Evolutionary conservation across 2,329 filamentous ascomycete genomes (phyloP), one percentile per base, ranked within the genome.

Genomic region (Tolypocladium amazonense): DNA sequence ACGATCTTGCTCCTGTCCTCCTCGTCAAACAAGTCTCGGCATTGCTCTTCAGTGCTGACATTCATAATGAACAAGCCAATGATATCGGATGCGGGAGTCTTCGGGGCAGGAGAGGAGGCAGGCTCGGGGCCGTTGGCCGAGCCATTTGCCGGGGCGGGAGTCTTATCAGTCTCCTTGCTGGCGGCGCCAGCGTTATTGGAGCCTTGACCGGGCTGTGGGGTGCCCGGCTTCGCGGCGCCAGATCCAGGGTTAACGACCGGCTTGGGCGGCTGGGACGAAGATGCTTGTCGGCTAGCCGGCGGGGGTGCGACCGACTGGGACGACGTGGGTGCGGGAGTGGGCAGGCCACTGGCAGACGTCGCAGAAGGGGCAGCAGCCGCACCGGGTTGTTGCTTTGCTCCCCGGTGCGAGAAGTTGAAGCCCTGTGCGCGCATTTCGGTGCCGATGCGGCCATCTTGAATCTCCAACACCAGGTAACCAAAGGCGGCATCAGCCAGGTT

Each of bases 401-500:
- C 90, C 67, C 94, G 88, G 74, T 99, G 94, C 30, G 94, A 92
- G 74, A 99, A 99, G 81, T 99, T 99, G 83, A 99, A 99, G 50
- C 94, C 94, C 71, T 99, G 94, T 27, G 94, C 94, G 64, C 92
- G 87, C 94, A 99, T 99, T 77, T 99, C 94, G 0, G 94, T 99
- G 55, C 92, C 94, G 67, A 99, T 97, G 52, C 94, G 87, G 57
- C 94, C 94, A 70, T 92, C 90, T 71, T 99, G 94, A 62, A 99
- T 88, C 73, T 99, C 94, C 60, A 99, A 77, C 20, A 97, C 92
- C 57, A 99, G 81, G 81, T 92, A 99, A 62, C 94, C 94, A 72
- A 97, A 99, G 25, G 94, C 93, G 59, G 94, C 94, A 78, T 99
- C 94, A 37, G 94, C 94, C 65, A 99, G 77, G 74, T 97, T 97